Evolutionary conservation across 2,329 filamentous ascomycete genomes (phyloP).

Genomic region (Grosmannia huntii): DNA sequence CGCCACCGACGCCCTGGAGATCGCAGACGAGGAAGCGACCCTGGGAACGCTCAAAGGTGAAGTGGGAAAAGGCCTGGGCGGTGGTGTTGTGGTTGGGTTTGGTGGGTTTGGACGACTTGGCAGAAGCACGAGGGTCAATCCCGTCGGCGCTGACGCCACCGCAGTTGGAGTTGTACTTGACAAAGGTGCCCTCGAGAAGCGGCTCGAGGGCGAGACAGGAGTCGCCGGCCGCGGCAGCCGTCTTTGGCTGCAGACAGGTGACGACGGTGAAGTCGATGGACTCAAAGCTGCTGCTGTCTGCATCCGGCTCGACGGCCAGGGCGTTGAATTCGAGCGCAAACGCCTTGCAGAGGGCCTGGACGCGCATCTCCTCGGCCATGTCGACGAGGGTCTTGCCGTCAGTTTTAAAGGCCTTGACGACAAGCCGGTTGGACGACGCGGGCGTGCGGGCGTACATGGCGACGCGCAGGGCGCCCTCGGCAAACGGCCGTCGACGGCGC

Average conservation of each 20-base stretch:
- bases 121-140: not conserved
- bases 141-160: slow-evolving; percentile 19
- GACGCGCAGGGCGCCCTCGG: slow-evolving; percentile 20
- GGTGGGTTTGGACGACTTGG: not conserved
- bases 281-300: slow-evolving; percentile 10
- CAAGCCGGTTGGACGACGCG: slow-evolving; percentile 17
- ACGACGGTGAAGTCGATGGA: slow-evolving; percentile 22
- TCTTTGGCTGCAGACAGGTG: slow-evolving; percentile 16
- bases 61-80: slow-evolving; percentile 28
- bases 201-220: slow-evolving; percentile 23
- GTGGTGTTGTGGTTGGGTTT: slow-evolving; percentile 2
- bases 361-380: slow-evolving; percentile 25
- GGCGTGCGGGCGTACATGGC: slow-evolving; percentile 23
- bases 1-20: slow-evolving; percentile 23
- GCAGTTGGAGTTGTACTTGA: slow-evolving; percentile 27
- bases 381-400: slow-evolving; percentile 16
- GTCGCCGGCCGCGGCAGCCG: no score
- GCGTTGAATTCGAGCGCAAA: slow-evolving; percentile 28
- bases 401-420: slow-evolving; percentile 23
- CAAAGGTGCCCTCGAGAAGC: slow-evolving; percentile 20
- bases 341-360: slow-evolving; percentile 25
- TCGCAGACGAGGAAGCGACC: slow-evolving; percentile 23
- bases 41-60: slow-evolving; percentile 26
- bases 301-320: slow-evolving; percentile 10
- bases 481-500: slow-evolving; percentile 20